A percentile compares a stretch with the other conserved stretches of the same genome.
Evolutionary conservation across 176 grass and related monocot genomes (phyloP).

Genomic region (Rhipidocladum racemiflorum): DNA sequence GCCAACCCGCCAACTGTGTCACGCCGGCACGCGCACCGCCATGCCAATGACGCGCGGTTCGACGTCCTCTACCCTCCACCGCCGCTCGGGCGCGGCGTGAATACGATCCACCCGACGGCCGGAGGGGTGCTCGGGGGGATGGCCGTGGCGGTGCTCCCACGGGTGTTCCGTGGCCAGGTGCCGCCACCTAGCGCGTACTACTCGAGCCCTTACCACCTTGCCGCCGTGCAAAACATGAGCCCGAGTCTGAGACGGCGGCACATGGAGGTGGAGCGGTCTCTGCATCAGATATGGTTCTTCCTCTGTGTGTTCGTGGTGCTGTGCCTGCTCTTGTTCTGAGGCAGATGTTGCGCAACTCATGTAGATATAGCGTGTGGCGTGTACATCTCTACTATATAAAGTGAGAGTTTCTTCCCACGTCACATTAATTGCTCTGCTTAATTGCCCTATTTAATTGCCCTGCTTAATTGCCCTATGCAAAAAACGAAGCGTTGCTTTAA

Average conservation of each 20-base stretch:
- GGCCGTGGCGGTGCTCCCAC: slow-evolving; percentile 54
- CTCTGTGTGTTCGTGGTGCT: slow-evolving; percentile 54
- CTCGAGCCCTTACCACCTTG: slow-evolving; percentile 40
- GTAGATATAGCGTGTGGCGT: not conserved
- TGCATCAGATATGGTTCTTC: slow-evolving; percentile 85
- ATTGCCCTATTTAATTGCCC: no score
- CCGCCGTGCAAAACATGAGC: slow-evolving; percentile 5
- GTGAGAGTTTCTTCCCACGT: no score
- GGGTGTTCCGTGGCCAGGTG: slow-evolving; percentile 37
- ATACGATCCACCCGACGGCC: slow-evolving; percentile 40
- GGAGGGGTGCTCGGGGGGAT: slow-evolving; percentile 56
- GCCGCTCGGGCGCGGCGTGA: slow-evolving; percentile 1
- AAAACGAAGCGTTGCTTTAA: no score
- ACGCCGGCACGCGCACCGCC: not conserved
- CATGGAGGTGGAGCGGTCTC: slow-evolving; percentile 58
- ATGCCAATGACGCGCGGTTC: slow-evolving; percentile 2
- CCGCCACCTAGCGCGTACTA: slow-evolving; percentile 26
- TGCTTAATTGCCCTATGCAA: no score
- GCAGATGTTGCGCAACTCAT: not conserved
- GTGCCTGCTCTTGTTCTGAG: slow-evolving; percentile 74
- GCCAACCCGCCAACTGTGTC: not conserved
- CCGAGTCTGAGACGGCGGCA: slow-evolving; percentile 57
- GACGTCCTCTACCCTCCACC: not conserved
- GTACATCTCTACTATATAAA: no score
- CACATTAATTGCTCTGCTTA: no score